Percentiles rank a stretch among this genome's conserved stretches.
These are phyloP conservation scores for Venturia pyrina DNA, from an alignment of 2,329 filamentous ascomycete genomes.

Conservation along the genomic window DNA sequence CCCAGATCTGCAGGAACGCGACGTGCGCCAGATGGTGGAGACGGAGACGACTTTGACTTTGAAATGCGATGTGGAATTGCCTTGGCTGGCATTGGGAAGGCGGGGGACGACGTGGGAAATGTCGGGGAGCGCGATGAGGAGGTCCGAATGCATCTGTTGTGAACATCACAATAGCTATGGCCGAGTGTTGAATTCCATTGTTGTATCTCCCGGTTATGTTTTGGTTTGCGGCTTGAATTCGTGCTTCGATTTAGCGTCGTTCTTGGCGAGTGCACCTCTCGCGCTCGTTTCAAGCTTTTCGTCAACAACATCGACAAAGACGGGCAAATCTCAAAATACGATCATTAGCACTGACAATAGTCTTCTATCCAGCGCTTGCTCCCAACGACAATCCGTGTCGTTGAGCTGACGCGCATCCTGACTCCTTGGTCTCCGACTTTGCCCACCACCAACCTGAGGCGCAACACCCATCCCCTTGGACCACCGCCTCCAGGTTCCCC, in stretches of 20 bases:
- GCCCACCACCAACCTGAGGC: neutral
- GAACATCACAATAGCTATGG: neutral
- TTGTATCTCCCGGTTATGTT: neutral
- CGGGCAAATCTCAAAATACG: neutral
- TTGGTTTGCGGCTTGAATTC: neutral
- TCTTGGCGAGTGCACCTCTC: neutral
- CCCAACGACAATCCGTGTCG: neutral
- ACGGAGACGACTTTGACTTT: neutral
- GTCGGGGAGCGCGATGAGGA: neutral
- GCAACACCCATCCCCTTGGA: neutral
- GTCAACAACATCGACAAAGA: neutral
- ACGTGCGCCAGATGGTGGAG: neutral
- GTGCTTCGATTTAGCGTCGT: neutral
- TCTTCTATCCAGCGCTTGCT: neutral
- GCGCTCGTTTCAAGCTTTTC: neutral
- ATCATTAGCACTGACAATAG: neutral
- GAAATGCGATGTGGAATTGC: neutral
- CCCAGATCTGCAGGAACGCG: conserved; percentile 5
- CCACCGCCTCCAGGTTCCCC: neutral
- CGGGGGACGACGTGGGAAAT: neutral
- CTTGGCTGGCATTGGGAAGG: neutral
- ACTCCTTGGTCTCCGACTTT: neutral
- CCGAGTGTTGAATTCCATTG: neutral
- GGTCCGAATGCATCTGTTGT: neutral
- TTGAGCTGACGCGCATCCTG: neutral